Evolutionary conservation across 495 filamentous ascomycete species (phyloP), one percentile per base, ranked within the genome.

Genomic region (Thozetella sp.): DNA sequence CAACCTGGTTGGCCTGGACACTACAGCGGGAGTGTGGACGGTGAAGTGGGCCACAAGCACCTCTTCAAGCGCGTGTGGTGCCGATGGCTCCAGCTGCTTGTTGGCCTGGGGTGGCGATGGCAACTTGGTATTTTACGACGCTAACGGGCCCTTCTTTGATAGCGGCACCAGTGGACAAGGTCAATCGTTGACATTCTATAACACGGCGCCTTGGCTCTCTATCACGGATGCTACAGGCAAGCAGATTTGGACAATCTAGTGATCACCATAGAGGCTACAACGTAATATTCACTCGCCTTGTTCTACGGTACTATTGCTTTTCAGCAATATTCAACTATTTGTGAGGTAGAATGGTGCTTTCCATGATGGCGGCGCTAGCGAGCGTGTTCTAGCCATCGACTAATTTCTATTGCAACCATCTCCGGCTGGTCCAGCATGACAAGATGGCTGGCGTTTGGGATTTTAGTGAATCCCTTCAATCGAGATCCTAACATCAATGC

Each of bases 1-100:
- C 10, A 63, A 63, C 48, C 53, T 63, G 11, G 61, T 63, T 13
- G 56, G 61, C n/a, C 34, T 56, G 25, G 61, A 63, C 48, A 62
- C 60, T 17, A 62, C 60, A 0, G 51, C 15, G 20, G 60, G 55
- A 9, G 55, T 58, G 19, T 62, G 55, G 50, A 58, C 55, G 17
- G 51, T 55, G 3, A 63, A 63, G 52, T 63, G 61, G 61, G 57
- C 56, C 1, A 54, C 51, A 22, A 43, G 51, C 19, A 25, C 23
- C 26, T 55, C 22, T 15, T 51, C 61, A 22, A 43, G 37, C 19
- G 17, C 25, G 22, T 63, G 61, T 43, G 61, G 61, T 0, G 20
- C 55, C 20, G 43, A 56, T 27, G 61, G 61, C 1, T 25, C 55
- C 26, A 19, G 22, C 22, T 63, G 57, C 25, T 2, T 23, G 13